Evolutionary conservation across 805 yeast species (phyloP).

Genomic region (Grigorovia humatica): DNA sequence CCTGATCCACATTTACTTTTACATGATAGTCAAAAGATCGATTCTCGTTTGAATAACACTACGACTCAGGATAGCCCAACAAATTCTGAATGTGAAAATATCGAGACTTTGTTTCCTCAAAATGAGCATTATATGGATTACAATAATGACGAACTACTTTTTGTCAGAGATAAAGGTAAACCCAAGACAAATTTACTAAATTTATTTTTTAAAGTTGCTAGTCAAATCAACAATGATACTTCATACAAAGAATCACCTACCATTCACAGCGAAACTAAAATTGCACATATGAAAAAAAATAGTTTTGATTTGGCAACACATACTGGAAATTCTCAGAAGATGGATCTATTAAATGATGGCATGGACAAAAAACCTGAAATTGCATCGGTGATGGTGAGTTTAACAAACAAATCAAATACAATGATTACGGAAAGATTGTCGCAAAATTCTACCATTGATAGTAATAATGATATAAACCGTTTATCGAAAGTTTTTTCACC

Average conservation of each 20-base stretch:
- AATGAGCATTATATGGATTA: neutral
- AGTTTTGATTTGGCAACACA: too few species aligned
- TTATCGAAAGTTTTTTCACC: neutral
- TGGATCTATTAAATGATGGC: neutral
- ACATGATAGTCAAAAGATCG: too few species aligned
- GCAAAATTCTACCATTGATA: neutral
- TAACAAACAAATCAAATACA: constrained; percentile 4
- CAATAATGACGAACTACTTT: neutral
- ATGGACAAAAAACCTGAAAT: constrained; percentile 2
- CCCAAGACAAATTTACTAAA: constrained; percentile 1
- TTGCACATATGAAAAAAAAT: too few species aligned
- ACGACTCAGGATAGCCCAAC: neutral
- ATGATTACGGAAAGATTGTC: constrained; percentile 3
- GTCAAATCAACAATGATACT: constrained; percentile 1
- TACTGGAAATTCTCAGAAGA: neutral
- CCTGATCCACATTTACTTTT: neutral
- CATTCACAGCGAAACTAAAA: neutral
- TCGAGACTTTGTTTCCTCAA: neutral
- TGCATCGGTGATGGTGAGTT: constrained; percentile 1
- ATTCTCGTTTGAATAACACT: too few species aligned
- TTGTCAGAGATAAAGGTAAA: neutral
- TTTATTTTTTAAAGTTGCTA: constrained; percentile 3
- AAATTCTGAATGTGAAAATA: neutral
- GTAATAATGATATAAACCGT: neutral
- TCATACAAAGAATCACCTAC: neutral